phyloP scores from a whole-genome alignment of 192 early-diverging fungal genomes.

The Podila epicladia region DNA sequence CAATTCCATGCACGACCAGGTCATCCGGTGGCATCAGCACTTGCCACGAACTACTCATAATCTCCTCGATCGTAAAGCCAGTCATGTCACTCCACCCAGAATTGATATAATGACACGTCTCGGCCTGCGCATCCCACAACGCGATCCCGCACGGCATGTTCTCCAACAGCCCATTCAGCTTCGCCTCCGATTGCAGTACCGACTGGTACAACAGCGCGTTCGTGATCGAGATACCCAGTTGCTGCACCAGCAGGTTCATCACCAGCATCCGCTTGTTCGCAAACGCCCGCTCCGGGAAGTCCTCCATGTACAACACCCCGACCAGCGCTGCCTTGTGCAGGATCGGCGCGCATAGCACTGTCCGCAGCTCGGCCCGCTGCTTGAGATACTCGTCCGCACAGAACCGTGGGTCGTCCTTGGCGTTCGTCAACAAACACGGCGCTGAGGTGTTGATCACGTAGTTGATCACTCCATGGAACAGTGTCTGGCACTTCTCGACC shows the following conservation, averaged over 20 bases:
- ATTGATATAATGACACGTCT: conserved; percentile 37
- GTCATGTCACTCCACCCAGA: conserved; percentile 44
- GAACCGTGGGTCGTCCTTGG: conserved; percentile 47
- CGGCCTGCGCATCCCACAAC: conserved; percentile 30
- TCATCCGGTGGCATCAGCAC: conserved; percentile 30
- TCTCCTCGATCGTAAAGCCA: conserved; percentile 22
- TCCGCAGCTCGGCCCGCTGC: conserved; percentile 46
- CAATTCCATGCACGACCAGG: conserved; percentile 12
- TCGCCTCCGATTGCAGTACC: conserved; percentile 48
- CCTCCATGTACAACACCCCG: conserved; percentile 58
- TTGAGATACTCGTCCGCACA: conserved; percentile 44
- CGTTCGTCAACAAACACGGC: conserved; percentile 28
- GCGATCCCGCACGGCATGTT: conserved; percentile 51
- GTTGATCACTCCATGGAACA: conserved; percentile 48
- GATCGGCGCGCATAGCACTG: conserved; percentile 59
- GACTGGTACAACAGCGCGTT: conserved; percentile 61
- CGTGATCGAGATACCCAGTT: conserved; percentile 62
- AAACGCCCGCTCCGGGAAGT: conserved; percentile 56
- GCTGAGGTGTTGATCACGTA: conserved; percentile 38
- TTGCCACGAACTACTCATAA: conserved; percentile 15
- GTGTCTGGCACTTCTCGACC: conserved; percentile 15
- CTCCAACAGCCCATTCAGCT: conserved; percentile 39
- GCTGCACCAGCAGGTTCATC: conserved; percentile 58
- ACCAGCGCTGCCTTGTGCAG: conserved; percentile 55
- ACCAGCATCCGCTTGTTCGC: conserved; percentile 52